A percentile compares a stretch with the other conserved stretches of the same genome.
Conservation (phyloP, 1,284 basidiomycete species). For the Ustilago tritici region DNA sequence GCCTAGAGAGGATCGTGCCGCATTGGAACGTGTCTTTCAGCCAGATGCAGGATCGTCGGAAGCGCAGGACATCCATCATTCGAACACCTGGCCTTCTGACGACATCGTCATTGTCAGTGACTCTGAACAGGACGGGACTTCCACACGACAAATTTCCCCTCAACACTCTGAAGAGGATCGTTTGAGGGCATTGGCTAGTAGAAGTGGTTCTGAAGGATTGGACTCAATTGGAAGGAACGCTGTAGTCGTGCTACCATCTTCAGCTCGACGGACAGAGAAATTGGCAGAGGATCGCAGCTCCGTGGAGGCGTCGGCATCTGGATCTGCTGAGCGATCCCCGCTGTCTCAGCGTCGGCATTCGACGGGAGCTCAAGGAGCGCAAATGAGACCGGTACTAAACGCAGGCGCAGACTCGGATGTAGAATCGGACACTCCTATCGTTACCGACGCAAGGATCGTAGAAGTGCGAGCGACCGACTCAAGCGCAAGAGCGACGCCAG, state of each 20-base stretch:
- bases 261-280: background rate
- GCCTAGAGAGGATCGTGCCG: background rate
- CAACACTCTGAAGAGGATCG: background rate
- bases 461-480: conserved; percentile 9
- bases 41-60: background rate
- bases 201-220: conserved; percentile 10
- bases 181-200: background rate
- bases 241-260: background rate
- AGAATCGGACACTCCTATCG: conserved; percentile 12
- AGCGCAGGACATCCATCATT: background rate
- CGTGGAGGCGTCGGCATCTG: background rate
- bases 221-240: background rate
- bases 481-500: conserved; percentile 13
- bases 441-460: conserved; percentile 14
- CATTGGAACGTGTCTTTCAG: background rate
- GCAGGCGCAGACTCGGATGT: conserved; percentile 6
- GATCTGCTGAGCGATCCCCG: background rate
- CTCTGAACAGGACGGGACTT: conserved; percentile 3
- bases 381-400: background rate
- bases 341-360: background rate
- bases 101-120: conserved; percentile 21
- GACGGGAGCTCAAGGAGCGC: background rate
- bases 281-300: conserved; percentile 1
- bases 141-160: background rate
- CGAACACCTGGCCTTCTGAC: background rate